Conservation (phyloP, 345 rosid species). For the Clarkia xantiana region DNA sequence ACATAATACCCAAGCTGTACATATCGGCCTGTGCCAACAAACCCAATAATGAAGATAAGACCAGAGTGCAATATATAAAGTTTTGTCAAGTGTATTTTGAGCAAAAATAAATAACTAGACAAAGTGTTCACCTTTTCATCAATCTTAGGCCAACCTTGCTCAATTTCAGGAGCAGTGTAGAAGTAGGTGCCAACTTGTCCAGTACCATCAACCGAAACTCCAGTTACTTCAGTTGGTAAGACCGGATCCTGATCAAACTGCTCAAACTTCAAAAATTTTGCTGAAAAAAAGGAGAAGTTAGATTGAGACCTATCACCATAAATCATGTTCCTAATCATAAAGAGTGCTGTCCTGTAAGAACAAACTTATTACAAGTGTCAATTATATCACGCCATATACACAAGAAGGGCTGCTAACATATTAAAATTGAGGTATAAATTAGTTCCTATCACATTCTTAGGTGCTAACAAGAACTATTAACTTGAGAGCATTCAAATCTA, state of each 20-base stretch:
- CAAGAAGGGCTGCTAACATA: no score
- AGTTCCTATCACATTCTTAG: no score
- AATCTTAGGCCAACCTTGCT: constrained; percentile 96
- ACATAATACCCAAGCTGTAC: constrained; percentile 92
- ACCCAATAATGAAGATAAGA: constrained; percentile 3
- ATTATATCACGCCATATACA: no score
- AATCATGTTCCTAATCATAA: no score
- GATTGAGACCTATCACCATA: not conserved
- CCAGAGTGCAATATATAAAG: not conserved
- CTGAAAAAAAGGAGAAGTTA: constrained; percentile 23
- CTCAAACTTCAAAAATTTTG: constrained; percentile 89
- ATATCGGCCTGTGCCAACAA: constrained; percentile 59
- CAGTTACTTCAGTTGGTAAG: constrained; percentile 41
- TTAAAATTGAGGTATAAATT: no score
- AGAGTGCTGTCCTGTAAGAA: no score
- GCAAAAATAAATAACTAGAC: constrained; percentile 8
- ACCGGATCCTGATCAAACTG: constrained; percentile 74
- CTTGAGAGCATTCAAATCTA: no score
- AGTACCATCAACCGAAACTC: constrained; percentile 74
- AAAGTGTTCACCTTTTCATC: constrained; percentile 69
- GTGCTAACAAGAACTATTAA: no score
- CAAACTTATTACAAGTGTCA: no score
- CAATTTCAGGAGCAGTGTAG: constrained; percentile 97
- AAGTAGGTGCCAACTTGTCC: constrained; percentile 94
- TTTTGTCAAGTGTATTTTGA: constrained; percentile 1